Conservation (phyloP, 2,329 filamentous ascomycete genomes). For the Talaromyces piceae region DNA sequence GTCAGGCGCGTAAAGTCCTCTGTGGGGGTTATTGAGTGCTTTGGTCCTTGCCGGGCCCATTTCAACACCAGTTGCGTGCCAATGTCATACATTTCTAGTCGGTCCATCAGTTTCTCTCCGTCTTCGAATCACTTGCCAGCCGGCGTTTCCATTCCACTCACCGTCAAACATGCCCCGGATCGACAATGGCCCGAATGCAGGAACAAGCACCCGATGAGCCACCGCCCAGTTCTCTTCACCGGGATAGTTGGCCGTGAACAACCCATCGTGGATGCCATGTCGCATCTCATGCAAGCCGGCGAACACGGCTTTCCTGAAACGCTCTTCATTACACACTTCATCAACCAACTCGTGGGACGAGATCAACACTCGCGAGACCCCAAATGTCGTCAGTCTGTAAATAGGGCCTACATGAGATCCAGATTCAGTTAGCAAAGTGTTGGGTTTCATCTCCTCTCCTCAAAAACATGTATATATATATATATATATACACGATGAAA, state of each 20-base stretch:
- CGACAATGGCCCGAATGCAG: constrained; percentile 41
- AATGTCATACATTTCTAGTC: constrained; percentile 33
- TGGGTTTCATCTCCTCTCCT: no score
- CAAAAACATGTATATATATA: no score
- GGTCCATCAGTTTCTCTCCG: background rate
- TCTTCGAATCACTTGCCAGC: background rate
- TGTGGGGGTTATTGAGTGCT: constrained; percentile 50
- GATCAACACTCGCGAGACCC: constrained; percentile 41
- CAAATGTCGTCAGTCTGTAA: constrained; percentile 47
- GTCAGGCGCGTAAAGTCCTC: constrained; percentile 68
- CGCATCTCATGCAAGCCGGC: constrained; percentile 49
- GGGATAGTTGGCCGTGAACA: constrained; percentile 52
- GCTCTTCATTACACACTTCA: constrained; percentile 58
- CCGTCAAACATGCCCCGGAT: constrained; percentile 39
- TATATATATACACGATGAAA: background rate
- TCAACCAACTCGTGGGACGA: constrained; percentile 50
- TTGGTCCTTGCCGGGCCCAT: constrained; percentile 45
- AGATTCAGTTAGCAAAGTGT: constrained; percentile 1
- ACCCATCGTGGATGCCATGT: constrained; percentile 55
- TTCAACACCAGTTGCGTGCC: constrained; percentile 34
- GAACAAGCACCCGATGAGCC: constrained; percentile 46
- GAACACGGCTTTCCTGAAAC: constrained; percentile 54
- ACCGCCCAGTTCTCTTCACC: constrained; percentile 55
- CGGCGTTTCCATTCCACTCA: constrained; percentile 12
- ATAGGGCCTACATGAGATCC: constrained; percentile 53